Evolutionary conservation across 2,329 filamentous ascomycete species (phyloP).

Genomic region (Fusarium sp.): DNA sequence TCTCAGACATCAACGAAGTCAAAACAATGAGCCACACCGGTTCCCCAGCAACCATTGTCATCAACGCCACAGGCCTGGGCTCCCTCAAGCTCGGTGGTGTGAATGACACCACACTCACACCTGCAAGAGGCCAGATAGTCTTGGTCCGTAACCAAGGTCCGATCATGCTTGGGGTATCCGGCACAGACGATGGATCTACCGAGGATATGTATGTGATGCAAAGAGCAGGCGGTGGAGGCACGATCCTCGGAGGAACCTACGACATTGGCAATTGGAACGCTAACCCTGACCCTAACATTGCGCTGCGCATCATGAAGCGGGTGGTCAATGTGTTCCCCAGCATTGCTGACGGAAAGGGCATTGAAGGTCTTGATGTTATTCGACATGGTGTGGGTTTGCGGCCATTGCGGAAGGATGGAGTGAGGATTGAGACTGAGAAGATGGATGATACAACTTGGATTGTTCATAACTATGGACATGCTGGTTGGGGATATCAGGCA

Average conservation of each 20-base stretch:
- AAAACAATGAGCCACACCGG: background rate
- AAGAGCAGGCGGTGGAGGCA: slow-evolving; percentile 79
- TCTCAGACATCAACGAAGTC: slow-evolving; percentile 79
- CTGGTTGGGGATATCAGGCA: background rate
- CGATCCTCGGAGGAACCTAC: slow-evolving; percentile 84
- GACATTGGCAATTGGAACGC: slow-evolving; percentile 82
- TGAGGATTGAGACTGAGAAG: slow-evolving; percentile 73
- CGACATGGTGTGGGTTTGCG: slow-evolving; percentile 84
- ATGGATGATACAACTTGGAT: slow-evolving; percentile 64
- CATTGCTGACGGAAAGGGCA: slow-evolving; percentile 71
- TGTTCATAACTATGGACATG: slow-evolving; percentile 77
- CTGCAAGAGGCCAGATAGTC: slow-evolving; percentile 84
- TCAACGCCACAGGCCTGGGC: slow-evolving; percentile 87
- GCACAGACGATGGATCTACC: slow-evolving; percentile 76
- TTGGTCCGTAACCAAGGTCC: slow-evolving; percentile 79
- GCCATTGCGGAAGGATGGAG: slow-evolving; percentile 77
- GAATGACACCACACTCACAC: slow-evolving; percentile 75
- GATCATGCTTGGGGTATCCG: slow-evolving; percentile 74
- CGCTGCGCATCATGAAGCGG: slow-evolving; percentile 83
- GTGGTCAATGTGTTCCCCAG: slow-evolving; percentile 71
- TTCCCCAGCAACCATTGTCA: slow-evolving; percentile 55
- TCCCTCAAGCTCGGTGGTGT: slow-evolving; percentile 83
- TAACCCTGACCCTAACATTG: slow-evolving; percentile 78
- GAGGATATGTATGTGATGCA: slow-evolving; percentile 86
- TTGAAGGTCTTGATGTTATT: slow-evolving; percentile 78